phyloP scores from a whole-genome alignment of 345 rosid genomes.

The Eutrema heterophyllum region DNA sequence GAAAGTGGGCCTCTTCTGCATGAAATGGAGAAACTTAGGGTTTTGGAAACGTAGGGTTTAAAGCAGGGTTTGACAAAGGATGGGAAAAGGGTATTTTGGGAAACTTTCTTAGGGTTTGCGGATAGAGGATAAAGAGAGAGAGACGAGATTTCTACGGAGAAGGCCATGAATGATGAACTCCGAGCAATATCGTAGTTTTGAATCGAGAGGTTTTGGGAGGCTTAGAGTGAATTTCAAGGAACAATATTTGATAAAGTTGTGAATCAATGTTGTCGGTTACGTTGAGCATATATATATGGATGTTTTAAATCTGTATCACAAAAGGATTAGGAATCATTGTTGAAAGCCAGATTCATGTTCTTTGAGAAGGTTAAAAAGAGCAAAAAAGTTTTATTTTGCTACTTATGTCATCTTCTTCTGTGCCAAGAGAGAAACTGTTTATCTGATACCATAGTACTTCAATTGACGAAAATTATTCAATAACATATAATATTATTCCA shows the following conservation, averaged over 20 bases:
- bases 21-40: conserved; percentile 1
- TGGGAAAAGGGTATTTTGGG: conserved; percentile 1
- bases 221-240: not conserved
- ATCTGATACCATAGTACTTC: too few species aligned
- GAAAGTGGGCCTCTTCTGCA: conserved; percentile 41
- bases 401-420: too few species aligned
- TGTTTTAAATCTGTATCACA: too few species aligned
- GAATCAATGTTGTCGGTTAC: not conserved
- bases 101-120: conserved; percentile 8
- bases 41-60: conserved; percentile 27
- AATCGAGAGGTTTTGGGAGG: not conserved
- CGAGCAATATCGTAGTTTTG: not conserved
- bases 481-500: too few species aligned
- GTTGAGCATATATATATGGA: not conserved
- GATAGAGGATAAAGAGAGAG: conserved; percentile 7
- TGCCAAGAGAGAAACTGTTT: not conserved
- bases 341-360: not conserved
- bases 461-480: too few species aligned
- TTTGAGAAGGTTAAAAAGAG: not conserved
- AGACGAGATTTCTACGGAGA: conserved; percentile 21
- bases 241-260: not conserved
- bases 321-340: not conserved
- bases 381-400: not conserved
- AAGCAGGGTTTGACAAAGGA: conserved; percentile 33
- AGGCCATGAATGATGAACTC: conserved; percentile 27